Base-by-base conservation (phyloP, 805 yeast species). In the Saturnispora sanitii region DNA sequence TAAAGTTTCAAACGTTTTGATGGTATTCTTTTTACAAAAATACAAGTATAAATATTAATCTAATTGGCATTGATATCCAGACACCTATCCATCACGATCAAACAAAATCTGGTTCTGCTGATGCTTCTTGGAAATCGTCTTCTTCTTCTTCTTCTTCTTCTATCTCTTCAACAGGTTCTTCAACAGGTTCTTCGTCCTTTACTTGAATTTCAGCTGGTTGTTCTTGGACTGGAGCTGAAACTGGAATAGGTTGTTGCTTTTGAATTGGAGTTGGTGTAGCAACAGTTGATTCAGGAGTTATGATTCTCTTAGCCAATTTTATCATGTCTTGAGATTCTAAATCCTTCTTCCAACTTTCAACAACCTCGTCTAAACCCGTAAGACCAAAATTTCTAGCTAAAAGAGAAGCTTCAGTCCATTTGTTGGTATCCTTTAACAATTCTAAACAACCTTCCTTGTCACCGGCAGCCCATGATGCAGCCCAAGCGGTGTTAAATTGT, bases 401-500 rank as follows among this genome's bases (percentile, higher is more conserved):
- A 46, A 92, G 57, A 2, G 96, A 73, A 25, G 96, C 96, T 61
- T 92, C 98, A 1, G 94, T 69, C 44, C 67, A 68, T 57, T 94
- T 75, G 29, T 75, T 83, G 40, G 85, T 72, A 54, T 72, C 67
- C 35, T 73, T 67, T 51, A 92, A 70, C 48, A 92, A 66, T 18
- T 75, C 73, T 41, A 79, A 68, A 49, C 88, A 82, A 32, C 70
- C 67, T 15, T 65, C 62, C 29, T 76, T 67, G 55, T 86, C 82
- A 30, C 94, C 90, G 25, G 80, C 73, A 41, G 78, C 67, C 97
- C 97, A 92, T 59, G 78, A 77, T 11, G 95, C 82, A 56, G 84
- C 86, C 68, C 87, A 92, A 20, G 97, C 95, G 43, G 88, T 67
- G 60, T 92, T 92, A 62, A 77, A 84, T 57, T 81, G 81, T 37